Evolutionary conservation across 1,139 yeast species (phyloP).

Genomic region (Meyerozyma carpophila): DNA sequence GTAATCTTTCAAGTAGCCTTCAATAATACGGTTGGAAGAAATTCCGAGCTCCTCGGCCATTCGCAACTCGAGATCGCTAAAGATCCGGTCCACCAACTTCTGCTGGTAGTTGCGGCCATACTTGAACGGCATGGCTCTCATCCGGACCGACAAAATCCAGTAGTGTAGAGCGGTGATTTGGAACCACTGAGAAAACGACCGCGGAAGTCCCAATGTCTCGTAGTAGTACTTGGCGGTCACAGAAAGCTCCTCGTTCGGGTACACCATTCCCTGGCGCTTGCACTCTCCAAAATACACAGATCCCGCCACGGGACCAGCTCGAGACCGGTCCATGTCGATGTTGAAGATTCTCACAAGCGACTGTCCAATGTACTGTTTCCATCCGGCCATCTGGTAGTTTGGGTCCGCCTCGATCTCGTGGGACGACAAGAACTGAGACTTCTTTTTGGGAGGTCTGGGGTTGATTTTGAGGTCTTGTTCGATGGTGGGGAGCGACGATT

Average conservation of each 20-base stretch:
- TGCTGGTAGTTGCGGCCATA: conserved; percentile 89
- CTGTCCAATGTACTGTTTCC: conserved; percentile 74
- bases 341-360: conserved; percentile 58
- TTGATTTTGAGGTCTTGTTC: conserved; percentile 34
- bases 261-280: conserved; percentile 76
- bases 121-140: conserved; percentile 93
- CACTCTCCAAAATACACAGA: conserved; percentile 82
- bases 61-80: conserved; percentile 83
- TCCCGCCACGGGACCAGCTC: conserved; percentile 95
- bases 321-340: conserved; percentile 84
- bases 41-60: conserved; percentile 83
- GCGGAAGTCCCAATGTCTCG: conserved; percentile 74
- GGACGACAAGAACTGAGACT: conserved; percentile 47
- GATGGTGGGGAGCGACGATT: conserved; percentile 43
- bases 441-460: conserved; percentile 38
- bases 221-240: conserved; percentile 69
- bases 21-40: conserved; percentile 76
- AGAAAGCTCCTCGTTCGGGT: conserved; percentile 62
- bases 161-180: conserved; percentile 86
- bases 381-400: conserved; percentile 53
- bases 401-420: conserved; percentile 55
- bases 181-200: conserved; percentile 90
- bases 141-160: conserved; percentile 90
- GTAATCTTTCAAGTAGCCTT: conserved; percentile 82
- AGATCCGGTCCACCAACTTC: conserved; percentile 81